Evolutionary conservation across 2,329 filamentous ascomycete species (phyloP), one percentile per base, ranked within the genome.

Genomic region (Phialophora expanda): DNA sequence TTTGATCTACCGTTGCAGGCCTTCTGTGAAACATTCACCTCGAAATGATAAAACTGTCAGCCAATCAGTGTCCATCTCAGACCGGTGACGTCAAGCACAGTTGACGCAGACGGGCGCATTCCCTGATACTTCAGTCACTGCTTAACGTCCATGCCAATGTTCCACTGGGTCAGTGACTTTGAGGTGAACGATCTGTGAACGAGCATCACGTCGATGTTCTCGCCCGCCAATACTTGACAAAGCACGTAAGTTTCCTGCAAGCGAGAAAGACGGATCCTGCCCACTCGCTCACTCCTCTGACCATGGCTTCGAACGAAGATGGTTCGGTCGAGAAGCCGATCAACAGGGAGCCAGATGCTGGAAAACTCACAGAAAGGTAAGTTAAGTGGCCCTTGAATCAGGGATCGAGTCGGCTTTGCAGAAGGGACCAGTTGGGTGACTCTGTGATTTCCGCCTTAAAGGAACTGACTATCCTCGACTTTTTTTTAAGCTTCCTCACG

Each of bases 271-370:
- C 38, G 17, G 7, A 44, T n/a, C 6, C 38, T n/a, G 17, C 17
- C 48, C 48, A 4, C 20, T 5, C 48, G 20, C 48, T 51, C 22
- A 12, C 26, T 22, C 22, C 38, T 11, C 28, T 34, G 11, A 57
- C 34, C 22, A 59, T 69, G 55, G 46, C 48, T 46, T 17, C 58
- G 26, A 34, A 11, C 34, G 61, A 64, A 17, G 61, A 69, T 62
- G 66, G 66, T 55, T 66, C 74, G 8, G 61, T 66, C 30, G 63
- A 72, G 24, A 70, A 72, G 22, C 75, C 75, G 0, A 53, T 77
- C 60, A 77, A 77, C 62, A 72, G 73, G 4, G 75, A 77, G 60
- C 74, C 74, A 28, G 54, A 71, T 7, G 44, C 71, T 17, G 69
- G 74, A 55, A 67, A 71, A 38, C 69, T 77, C 24, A 44, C 56